Conservation (phyloP, 1,139 yeast genomes). For the Arxiozyma telluris region DNA sequence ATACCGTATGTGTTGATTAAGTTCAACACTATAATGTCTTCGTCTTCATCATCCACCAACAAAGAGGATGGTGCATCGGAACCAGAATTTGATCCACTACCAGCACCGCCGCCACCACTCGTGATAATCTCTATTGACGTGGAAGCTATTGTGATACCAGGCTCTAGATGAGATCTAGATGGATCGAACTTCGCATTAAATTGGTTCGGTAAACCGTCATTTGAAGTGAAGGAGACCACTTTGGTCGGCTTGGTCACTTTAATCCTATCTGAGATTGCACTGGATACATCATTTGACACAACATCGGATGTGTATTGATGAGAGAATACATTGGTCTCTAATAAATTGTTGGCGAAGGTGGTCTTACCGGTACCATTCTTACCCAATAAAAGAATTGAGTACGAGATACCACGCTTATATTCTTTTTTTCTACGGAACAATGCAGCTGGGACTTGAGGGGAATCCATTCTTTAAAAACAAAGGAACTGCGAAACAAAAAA, state of each 20-base stretch:
- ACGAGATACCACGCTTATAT: conserved; percentile 74
- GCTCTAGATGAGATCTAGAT: conserved; percentile 40
- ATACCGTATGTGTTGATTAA: conserved; percentile 74
- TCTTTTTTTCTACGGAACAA: conserved; percentile 47
- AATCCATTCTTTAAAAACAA: conserved; percentile 3
- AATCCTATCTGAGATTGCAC: conserved; percentile 19
- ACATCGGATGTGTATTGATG: conserved; percentile 39
- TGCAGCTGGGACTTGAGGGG: conserved; percentile 18
- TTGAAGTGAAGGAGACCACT: conserved; percentile 32
- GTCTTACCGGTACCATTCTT: conserved; percentile 74
- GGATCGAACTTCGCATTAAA: conserved; percentile 31
- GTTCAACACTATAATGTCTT: conserved; percentile 53
- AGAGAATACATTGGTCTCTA: conserved; percentile 51
- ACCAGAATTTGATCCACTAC: not conserved
- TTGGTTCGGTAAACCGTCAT: conserved; percentile 26
- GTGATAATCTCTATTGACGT: conserved; percentile 43
- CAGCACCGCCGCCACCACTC: not conserved
- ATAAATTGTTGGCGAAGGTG: conserved; percentile 67
- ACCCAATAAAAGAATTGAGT: conserved; percentile 73
- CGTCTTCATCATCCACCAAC: conserved; percentile 31
- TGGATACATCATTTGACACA: conserved; percentile 2
- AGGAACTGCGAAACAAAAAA: too few relatives aligned
- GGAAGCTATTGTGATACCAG: conserved; percentile 54
- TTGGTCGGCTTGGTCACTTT: conserved; percentile 28
- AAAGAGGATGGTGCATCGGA: not conserved